Base-by-base conservation (phyloP, 2,329 filamentous ascomycete species). In the Diaporthe longicolla region DNA sequence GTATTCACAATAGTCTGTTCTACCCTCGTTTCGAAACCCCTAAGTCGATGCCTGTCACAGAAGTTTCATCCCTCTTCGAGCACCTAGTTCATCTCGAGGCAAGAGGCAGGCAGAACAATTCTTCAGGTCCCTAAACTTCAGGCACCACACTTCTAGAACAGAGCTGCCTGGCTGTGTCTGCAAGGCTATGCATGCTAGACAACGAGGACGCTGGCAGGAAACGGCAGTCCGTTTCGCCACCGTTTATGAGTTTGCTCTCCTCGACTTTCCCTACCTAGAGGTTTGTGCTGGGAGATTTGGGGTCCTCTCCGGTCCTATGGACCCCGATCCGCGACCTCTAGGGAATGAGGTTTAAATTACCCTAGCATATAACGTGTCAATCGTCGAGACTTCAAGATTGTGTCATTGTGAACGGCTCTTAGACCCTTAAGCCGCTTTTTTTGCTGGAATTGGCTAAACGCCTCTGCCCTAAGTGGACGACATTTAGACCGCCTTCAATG, bases 151-250 rank as follows among this genome's bases (percentile, higher is more conserved):
- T 68, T 54, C 32, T n/a, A 15, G 45, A 54, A 29, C 15, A 68
- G 1, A 26, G 63, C n/a, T 68, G 63, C 63, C 45, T 54, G 45
- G 17, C 32, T 68, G 29, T 48, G n/a, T 21, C 63, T 52, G 29
- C 63, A 52, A 52, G 21, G 45, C 29, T 35, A 63, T 45, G 58
- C 37, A 48, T 19, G 59, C 40, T 66, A 32, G 59, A 19, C 24
- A 19, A 32, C 4, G 63, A 65, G 45, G 63, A 37, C 19, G 63
- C 48, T 68, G 63, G 21, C 32, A 48, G 24, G 48, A n/a, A 52
- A 40, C 48, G 48, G 63, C 63, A 68, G 37, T 29, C 37, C 63
- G 32, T 40, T 35, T 54, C 63, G 54, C n/a, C 48, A 32, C 63
- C 63, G 63, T 48, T 24, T n/a, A 54, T 40, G 29, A 24, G 17